Conservation (phyloP, 2,329 filamentous ascomycete species). For the Calycina herbarum region DNA sequence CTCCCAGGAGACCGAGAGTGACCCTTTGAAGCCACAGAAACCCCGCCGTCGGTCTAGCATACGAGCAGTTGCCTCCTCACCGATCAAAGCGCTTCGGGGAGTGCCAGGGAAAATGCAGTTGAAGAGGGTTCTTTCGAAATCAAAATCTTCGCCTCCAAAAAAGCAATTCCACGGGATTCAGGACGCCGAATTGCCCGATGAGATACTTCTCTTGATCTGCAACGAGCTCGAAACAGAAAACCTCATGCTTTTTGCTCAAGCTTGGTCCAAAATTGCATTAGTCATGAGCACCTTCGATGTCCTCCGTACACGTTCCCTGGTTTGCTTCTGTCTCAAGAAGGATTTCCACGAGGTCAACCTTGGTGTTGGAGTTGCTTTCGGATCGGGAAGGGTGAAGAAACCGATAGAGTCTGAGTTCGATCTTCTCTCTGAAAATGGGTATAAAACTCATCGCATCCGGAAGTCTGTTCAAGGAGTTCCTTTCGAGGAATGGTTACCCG, state of each 20-base stretch:
- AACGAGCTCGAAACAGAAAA: slow-evolving; percentile 35
- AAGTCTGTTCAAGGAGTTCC: slow-evolving; percentile 44
- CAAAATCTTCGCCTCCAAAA: too few relatives aligned
- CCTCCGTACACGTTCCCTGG: slow-evolving; percentile 43
- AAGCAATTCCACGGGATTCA: slow-evolving; percentile 26
- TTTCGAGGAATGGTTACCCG: slow-evolving; percentile 47
- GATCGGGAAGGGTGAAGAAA: slow-evolving; percentile 29
- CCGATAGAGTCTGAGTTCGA: slow-evolving; percentile 50
- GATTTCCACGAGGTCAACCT: slow-evolving; percentile 41
- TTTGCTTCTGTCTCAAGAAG: slow-evolving; percentile 49
- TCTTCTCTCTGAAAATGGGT: slow-evolving; percentile 46
- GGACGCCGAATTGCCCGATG: slow-evolving; percentile 39
- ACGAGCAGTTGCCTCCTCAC: not conserved
- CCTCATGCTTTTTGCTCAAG: slow-evolving; percentile 25
- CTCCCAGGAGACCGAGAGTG: too few relatives aligned
- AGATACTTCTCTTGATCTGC: slow-evolving; percentile 42
- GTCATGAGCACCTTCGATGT: slow-evolving; percentile 25
- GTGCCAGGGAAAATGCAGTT: too few relatives aligned
- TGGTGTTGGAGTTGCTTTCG: slow-evolving; percentile 43
- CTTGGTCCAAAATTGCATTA: slow-evolving; percentile 23
- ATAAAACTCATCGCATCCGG: slow-evolving; percentile 39
- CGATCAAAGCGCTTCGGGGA: not conserved
- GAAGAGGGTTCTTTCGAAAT: too few relatives aligned
- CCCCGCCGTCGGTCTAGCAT: not conserved
- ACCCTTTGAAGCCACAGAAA: not conserved